These are phyloP conservation scores for Apiospora saccharicola DNA, from an alignment of 2,329 filamentous ascomycete genomes.

Conservation along the genomic window DNA sequence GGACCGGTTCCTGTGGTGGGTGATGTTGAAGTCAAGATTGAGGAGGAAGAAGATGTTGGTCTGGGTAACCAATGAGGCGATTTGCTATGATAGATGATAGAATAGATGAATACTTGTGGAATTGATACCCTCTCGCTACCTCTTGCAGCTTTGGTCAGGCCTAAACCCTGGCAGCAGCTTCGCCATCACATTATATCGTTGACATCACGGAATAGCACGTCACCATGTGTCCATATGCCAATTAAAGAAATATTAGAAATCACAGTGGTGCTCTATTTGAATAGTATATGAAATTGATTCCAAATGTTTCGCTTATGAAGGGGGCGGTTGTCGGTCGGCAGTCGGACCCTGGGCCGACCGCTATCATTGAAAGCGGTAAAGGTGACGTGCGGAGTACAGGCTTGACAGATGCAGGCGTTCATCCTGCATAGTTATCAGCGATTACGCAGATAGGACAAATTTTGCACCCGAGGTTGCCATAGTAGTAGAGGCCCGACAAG, in stretches of 20 bases:
- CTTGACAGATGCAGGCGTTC: background rate
- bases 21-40: slow-evolving; percentile 36
- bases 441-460: slow-evolving; percentile 1
- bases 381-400: background rate
- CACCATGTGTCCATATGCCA: too few relatives aligned
- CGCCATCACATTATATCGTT: background rate
- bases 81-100: background rate
- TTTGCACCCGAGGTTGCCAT: background rate
- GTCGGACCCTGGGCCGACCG: background rate
- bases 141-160: background rate
- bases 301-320: background rate
- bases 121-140: background rate
- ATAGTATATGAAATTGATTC: background rate
- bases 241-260: too few relatives aligned
- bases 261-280: too few relatives aligned
- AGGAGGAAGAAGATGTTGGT: slow-evolving; percentile 29
- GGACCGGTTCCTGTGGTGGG: slow-evolving; percentile 35
- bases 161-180: background rate
- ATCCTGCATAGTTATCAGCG: background rate
- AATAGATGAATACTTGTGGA: background rate
- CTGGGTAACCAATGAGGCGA: background rate
- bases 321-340: slow-evolving; percentile 3
- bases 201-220: too few relatives aligned
- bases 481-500: background rate
- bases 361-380: background rate